A percentile compares a stretch with the other conserved stretches of the same genome.
phyloP scores from a whole-genome alignment of 202 grass and related monocot species.

The Alloteropsis angusta region DNA sequence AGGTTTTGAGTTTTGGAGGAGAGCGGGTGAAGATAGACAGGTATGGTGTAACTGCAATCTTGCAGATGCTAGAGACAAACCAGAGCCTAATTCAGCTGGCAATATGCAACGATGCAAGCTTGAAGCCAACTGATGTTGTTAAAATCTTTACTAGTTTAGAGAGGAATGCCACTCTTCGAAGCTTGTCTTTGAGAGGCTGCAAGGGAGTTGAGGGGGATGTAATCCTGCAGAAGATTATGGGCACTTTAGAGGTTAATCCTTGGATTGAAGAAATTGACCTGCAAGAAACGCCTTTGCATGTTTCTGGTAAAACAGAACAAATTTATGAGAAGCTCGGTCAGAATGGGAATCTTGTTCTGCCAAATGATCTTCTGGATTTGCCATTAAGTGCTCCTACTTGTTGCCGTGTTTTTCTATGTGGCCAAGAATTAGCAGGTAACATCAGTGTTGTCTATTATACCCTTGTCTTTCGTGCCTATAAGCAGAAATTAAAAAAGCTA shows the following conservation, averaged over 20 bases:
- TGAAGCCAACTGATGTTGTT: constrained; percentile 63
- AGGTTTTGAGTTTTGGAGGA: constrained; percentile 71
- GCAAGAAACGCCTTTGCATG: constrained; percentile 65
- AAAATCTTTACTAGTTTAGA: constrained; percentile 77
- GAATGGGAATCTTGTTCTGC: constrained; percentile 45
- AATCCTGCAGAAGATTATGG: constrained; percentile 64
- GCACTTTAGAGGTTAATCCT: constrained; percentile 73
- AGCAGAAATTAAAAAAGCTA: neutral
- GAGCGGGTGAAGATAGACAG: constrained; percentile 42
- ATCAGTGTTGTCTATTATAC: neutral
- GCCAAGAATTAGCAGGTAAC: constrained; percentile 61
- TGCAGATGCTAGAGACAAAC: constrained; percentile 85
- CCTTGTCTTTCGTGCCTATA: neutral
- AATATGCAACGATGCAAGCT: constrained; percentile 56
- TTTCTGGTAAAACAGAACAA: constrained; percentile 43
- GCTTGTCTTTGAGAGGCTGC: constrained; percentile 65
- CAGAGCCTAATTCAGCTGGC: constrained; percentile 52
- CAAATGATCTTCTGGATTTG: constrained; percentile 53
- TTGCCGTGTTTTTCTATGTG: constrained; percentile 64
- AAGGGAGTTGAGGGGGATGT: constrained; percentile 69
- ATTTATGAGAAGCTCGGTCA: constrained; percentile 90
- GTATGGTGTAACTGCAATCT: constrained; percentile 54
- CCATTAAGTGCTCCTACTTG: constrained; percentile 51
- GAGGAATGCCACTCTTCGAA: constrained; percentile 59
- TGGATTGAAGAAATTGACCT: constrained; percentile 99